These are phyloP conservation scores for Penicillium hesseltinei DNA, from an alignment of 2,329 filamentous ascomycete species.

Conservation along the genomic window DNA sequence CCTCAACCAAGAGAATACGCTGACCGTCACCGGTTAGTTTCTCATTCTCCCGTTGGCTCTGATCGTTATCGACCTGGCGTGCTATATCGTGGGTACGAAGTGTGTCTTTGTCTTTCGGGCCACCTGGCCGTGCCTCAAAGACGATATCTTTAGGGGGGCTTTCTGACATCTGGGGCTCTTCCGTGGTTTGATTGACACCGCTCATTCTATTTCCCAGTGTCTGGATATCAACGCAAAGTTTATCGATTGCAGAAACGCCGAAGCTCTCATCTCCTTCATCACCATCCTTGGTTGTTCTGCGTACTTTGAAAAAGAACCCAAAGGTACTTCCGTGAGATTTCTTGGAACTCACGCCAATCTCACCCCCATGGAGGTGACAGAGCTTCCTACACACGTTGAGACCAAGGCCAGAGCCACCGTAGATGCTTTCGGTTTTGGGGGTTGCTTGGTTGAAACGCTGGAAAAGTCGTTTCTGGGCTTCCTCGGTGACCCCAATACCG, in stretches of 20 bases:
- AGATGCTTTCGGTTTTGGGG: conserved; percentile 72
- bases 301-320: conserved; percentile 57
- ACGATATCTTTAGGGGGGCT: conserved; percentile 13
- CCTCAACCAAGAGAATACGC: conserved; percentile 44
- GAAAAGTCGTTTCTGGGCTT: conserved; percentile 73
- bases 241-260: conserved; percentile 10
- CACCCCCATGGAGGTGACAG: conserved; percentile 77
- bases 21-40: neutral
- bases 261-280: neutral
- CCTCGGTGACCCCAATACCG: conserved; percentile 67
- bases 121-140: conserved; percentile 10
- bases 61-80: neutral
- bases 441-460: conserved; percentile 77
- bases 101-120: conserved; percentile 5
- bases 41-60: neutral
- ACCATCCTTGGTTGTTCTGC: conserved; percentile 11
- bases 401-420: conserved; percentile 75
- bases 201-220: conserved; percentile 20
- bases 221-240: conserved; percentile 19
- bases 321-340: conserved; percentile 57
- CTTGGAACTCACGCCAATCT: conserved; percentile 67
- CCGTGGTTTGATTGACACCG: conserved; percentile 9
- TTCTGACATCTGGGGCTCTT: conserved; percentile 15
- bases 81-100: conserved; percentile 12
- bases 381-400: conserved; percentile 76